Base-by-base conservation (phyloP, 2,329 filamentous ascomycete genomes). In the Colletotrichum sp. region DNA sequence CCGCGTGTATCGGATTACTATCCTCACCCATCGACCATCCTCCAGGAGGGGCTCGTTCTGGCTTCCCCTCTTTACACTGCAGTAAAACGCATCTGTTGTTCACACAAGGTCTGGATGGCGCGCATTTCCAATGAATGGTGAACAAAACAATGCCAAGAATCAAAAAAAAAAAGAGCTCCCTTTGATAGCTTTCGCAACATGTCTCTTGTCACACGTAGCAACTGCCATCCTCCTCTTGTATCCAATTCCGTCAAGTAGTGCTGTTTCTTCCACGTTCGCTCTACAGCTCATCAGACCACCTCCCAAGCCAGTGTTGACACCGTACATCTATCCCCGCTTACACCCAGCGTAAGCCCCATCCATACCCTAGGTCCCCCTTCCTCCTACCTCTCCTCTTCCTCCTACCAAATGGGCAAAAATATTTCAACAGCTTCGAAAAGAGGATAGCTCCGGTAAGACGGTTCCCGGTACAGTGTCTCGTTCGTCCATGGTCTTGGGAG, bases 291-390 rank as follows among this genome's bases (percentile, higher is more conserved):
- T 68, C 73, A 65, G 64, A 48, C 64, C 70, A 75, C 43, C 32
- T 34, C 63, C 16, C 34, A 61, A 58, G 61, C 55, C 60, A 43
- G 34, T 34, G 32, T 52, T 64, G 48, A 63, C 57, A 75, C 70
- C 26, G 13, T 58, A 26, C 43, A 67, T 24, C 43, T 57, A 28
- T 58, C 38, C 65, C 58, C 36, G 36, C 74, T 75, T 75, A 76
- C 71, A 75, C 67, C 71, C 60, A 63, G 71, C 66, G 71, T 67
- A 71, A 76, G 74, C 74, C 30, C 71, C 48, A 52, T 26, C 66
- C 60, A 16, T 34, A 55, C 36, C 66, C 48, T 43, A 43, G n/a
- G 61, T 38, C 64, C 26, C 9, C 26, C 0, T 52, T 58, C 43
- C 43, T 48, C n/a, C 43, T 48, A n/a, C 43, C 43, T 6, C 43